Conservation (phyloP, 768 basidiomycete species). For the Hypholoma fasciculare region DNA sequence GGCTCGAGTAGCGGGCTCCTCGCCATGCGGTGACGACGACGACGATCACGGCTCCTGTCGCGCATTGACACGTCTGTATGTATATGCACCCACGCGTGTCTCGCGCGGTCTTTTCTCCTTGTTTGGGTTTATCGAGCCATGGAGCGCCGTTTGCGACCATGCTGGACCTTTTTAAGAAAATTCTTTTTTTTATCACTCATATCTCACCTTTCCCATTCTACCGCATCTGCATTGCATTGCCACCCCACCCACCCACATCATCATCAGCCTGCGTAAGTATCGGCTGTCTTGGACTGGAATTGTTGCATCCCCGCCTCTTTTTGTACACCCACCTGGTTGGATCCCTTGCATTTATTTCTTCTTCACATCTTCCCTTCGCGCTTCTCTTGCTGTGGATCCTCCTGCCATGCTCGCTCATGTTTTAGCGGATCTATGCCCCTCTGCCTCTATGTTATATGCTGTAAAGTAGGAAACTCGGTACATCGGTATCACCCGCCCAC, state of each 20-base stretch:
- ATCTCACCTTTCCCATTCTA: background rate
- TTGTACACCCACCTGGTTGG: constrained; percentile 20
- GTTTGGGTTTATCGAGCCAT: constrained; percentile 6
- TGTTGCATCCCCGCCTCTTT: constrained; percentile 15
- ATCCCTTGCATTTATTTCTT: constrained; percentile 18
- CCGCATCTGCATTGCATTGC: constrained; percentile 6
- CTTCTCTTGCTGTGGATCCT: background rate
- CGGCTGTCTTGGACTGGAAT: constrained; percentile 19
- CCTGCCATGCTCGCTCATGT: background rate
- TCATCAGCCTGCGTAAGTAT: constrained; percentile 5
- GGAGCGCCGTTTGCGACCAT: constrained; percentile 5
- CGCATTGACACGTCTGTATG: constrained; percentile 3
- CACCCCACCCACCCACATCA: constrained; percentile 1
- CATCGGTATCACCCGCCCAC: constrained; percentile 5
- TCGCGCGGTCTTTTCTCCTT: constrained; percentile 8
- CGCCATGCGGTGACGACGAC: background rate
- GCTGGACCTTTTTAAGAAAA: constrained; percentile 16
- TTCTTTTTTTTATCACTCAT: constrained; percentile 6
- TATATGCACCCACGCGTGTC: constrained; percentile 9
- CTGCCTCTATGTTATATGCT: background rate
- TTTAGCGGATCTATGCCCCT: background rate
- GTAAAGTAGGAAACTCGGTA: constrained; percentile 7
- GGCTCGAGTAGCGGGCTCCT: constrained; percentile 34
- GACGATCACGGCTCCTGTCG: constrained; percentile 4
- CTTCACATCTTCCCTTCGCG: constrained; percentile 6